These are phyloP conservation scores for Rhizopogon roseolus DNA, from an alignment of 768 basidiomycete genomes.

Conservation along the genomic window DNA sequence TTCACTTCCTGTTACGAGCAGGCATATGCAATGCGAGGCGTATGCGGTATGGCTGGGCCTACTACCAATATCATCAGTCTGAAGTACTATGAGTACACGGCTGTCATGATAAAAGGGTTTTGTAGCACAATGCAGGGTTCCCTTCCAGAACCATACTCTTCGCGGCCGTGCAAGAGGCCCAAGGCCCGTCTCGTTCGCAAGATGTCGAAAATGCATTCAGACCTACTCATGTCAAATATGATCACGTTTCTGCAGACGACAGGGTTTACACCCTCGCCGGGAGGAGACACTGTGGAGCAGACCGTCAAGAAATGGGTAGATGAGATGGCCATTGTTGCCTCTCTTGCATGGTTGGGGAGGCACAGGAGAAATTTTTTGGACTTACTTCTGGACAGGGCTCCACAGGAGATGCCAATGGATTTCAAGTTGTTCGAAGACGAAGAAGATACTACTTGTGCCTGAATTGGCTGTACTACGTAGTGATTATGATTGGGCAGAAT, in stretches of 20 bases:
- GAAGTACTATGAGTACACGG: background rate
- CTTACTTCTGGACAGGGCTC: background rate
- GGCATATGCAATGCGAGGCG: background rate
- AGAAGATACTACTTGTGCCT: background rate
- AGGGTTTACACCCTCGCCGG: background rate
- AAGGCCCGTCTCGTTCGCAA: background rate
- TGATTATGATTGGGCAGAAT: too few relatives aligned
- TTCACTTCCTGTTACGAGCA: background rate
- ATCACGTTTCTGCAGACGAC: background rate
- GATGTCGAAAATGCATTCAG: slow-evolving; percentile 1
- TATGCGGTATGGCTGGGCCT: background rate
- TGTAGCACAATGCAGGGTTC: background rate
- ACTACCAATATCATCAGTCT: background rate
- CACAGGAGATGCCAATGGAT: background rate
- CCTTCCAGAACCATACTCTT: background rate
- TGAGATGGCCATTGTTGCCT: slow-evolving; percentile 3
- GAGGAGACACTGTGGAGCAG: too few relatives aligned
- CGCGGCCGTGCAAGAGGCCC: background rate
- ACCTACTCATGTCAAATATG: background rate
- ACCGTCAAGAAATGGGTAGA: background rate
- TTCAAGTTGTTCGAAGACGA: background rate
- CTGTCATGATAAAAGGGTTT: background rate
- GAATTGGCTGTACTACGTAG: background rate
- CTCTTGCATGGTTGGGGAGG: slow-evolving; percentile 6
- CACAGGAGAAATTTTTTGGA: slow-evolving; percentile 2